phyloP scores from a whole-genome alignment of 2,329 filamentous ascomycete species.

The Thielaviopsis euricoi region DNA sequence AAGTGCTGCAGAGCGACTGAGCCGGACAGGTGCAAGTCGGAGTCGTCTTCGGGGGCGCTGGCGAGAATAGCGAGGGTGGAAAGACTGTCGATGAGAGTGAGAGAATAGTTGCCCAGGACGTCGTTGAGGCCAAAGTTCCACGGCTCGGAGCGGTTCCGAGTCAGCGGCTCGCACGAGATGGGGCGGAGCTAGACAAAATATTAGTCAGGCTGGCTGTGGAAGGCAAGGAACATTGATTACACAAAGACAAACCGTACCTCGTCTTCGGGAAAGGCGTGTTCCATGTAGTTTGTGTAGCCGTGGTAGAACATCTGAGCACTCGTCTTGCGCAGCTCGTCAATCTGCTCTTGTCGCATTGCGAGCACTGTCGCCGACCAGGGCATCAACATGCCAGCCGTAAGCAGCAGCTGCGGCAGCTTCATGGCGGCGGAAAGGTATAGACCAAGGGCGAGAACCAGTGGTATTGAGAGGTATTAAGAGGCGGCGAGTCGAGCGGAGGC shows the following conservation, averaged over 20 bases:
- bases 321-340: conserved; percentile 39
- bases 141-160: conserved; percentile 65
- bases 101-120: conserved; percentile 88
- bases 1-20: conserved; percentile 50
- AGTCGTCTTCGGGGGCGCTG: conserved; percentile 40
- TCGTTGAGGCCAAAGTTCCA: conserved; percentile 81
- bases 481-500: not conserved
- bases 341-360: conserved; percentile 36
- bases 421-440: too few relatives aligned
- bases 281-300: conserved; percentile 90
- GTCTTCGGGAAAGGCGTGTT: conserved; percentile 86
- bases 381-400: not conserved
- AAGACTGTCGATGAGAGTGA: conserved; percentile 88
- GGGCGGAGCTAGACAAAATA: conserved; percentile 51
- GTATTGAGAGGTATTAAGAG: not conserved
- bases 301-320: conserved; percentile 84
- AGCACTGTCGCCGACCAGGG: conserved; percentile 25
- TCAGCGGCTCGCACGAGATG: conserved; percentile 67
- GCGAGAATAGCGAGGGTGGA: conserved; percentile 88
- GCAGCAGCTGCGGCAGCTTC: not conserved
- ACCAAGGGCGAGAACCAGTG: not conserved
- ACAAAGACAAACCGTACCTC: conserved; percentile 34
- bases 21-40: conserved; percentile 18
- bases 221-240: too few relatives aligned
- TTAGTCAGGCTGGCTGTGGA: not conserved